Base-by-base conservation (phyloP, 495 filamentous ascomycete genomes). In the Acidiella bohemica region DNA sequence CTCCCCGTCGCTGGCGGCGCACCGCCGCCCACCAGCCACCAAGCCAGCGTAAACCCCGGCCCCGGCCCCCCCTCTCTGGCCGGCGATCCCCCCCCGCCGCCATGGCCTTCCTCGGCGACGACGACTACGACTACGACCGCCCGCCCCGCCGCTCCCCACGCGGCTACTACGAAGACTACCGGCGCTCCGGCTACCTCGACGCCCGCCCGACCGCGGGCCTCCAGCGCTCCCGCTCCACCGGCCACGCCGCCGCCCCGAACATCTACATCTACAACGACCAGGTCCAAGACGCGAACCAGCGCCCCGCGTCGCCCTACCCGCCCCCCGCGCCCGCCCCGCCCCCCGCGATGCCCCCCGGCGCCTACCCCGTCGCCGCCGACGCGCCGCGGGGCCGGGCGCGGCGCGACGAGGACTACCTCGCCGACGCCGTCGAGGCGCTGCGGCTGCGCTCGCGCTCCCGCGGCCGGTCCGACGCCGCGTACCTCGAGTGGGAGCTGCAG, bases 191-290 rank as follows among this genome's bases (percentile, higher is more conserved):
- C 9, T 34, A 43, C 19, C 42, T 46, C 30, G 32, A 32, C 35
- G 42, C 47, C 10, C 6, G 21, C 9, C 36, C 37, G 31, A 42
- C 39, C 26, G 23, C 27, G 9, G 44, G 52, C 19, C 53, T 58
- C 2, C 58, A 60, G 16, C 58, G 59, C 22, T 50, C 54, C 6
- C 56, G 58, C 27, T 63, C 59, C 7, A 46, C 51, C 24, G 59
- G 59, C 26, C 44, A 54, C 35, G 34, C 44, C 5, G 58, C 58
- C 4, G 42, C 46, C 3, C 59, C 59, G 13, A 44, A 44, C 16
- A 39, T 44, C 19, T 44, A 44, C 34, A 56, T 59, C 47, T 55
- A 59, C 39, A 56, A 56, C 44, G 56, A 54, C 36, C 50, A 44
- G 14, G 16, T 36, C 9, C 39, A 51, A 25, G 51, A 55, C 19